These are phyloP conservation scores for Aspergillus tamarii DNA, from an alignment of 2,329 filamentous ascomycete species.

Conservation along the genomic window DNA sequence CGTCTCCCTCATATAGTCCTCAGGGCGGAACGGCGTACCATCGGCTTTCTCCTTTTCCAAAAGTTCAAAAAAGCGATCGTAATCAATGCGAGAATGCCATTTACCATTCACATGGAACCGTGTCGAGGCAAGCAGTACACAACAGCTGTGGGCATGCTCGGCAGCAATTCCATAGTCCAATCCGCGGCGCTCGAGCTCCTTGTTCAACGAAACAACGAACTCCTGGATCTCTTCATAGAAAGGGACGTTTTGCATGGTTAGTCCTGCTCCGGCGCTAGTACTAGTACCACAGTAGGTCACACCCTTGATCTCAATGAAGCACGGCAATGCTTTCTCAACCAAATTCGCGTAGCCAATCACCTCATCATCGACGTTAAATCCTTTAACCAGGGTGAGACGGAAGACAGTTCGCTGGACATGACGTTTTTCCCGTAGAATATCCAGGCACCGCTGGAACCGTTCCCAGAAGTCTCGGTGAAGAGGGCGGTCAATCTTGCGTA, in stretches of 20 bases:
- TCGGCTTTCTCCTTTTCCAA: conserved; percentile 63
- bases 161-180: conserved; percentile 88
- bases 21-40: conserved; percentile 74
- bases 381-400: conserved; percentile 92
- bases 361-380: conserved; percentile 96
- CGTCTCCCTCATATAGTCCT: conserved; percentile 89
- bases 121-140: conserved; percentile 80
- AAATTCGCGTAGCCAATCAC: conserved; percentile 87
- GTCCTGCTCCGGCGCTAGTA: conserved; percentile 77
- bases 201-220: conserved; percentile 77
- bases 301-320: conserved; percentile 94
- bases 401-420: conserved; percentile 91
- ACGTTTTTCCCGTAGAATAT: conserved; percentile 82
- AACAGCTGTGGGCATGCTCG: conserved; percentile 94
- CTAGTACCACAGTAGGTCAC: conserved; percentile 96
- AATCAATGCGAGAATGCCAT: conserved; percentile 93
- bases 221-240: conserved; percentile 89
- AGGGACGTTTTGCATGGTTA: conserved; percentile 97
- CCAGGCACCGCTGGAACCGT: conserved; percentile 85
- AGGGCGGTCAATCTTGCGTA: conserved; percentile 86
- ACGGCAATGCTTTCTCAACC: conserved; percentile 81
- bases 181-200: conserved; percentile 68
- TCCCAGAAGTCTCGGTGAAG: conserved; percentile 98
- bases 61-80: conserved; percentile 82
- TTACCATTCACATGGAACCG: conserved; percentile 75